Percentiles rank a stretch among this genome's conserved stretches.
These are phyloP conservation scores for Rhodosporidiobolus sp. DNA, from an alignment of 768 basidiomycete genomes.

Conservation along the genomic window DNA sequence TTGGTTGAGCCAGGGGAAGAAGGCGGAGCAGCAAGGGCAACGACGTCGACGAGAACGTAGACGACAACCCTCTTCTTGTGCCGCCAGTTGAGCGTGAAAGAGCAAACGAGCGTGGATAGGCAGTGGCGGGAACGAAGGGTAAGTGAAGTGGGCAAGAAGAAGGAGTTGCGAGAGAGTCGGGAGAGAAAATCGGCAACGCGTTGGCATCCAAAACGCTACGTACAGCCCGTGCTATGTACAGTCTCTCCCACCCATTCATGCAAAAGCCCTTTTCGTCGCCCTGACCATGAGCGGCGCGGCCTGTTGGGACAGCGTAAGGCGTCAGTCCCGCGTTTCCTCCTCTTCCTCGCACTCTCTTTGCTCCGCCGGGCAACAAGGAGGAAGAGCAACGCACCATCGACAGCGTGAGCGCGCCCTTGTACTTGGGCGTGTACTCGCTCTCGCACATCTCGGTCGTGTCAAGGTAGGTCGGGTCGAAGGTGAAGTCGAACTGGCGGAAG, in stretches of 20 bases:
- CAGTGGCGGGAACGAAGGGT: too few relatives aligned
- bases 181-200: too few relatives aligned
- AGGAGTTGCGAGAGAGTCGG: too few relatives aligned
- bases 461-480: neutral
- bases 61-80: too few relatives aligned
- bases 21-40: too few relatives aligned
- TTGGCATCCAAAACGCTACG: too few relatives aligned
- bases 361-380: neutral
- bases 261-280: neutral
- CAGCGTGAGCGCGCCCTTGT: slow-evolving; percentile 16
- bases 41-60: too few relatives aligned
- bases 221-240: neutral
- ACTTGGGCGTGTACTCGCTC: slow-evolving; percentile 13
- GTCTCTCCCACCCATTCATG: too few relatives aligned
- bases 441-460: slow-evolving; percentile 4
- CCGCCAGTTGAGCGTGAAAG: too few relatives aligned
- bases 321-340: neutral
- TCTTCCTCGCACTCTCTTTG: neutral
- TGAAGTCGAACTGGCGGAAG: slow-evolving; percentile 14
- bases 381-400: slow-evolving; percentile 11
- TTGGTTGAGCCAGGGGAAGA: too few relatives aligned
- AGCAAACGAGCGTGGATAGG: too few relatives aligned
- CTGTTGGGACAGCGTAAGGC: neutral
- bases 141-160: too few relatives aligned
- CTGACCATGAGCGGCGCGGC: neutral